These are phyloP conservation scores for Cadophora malorum DNA, from an alignment of 2,329 filamentous ascomycete species.

Conservation along the genomic window DNA sequence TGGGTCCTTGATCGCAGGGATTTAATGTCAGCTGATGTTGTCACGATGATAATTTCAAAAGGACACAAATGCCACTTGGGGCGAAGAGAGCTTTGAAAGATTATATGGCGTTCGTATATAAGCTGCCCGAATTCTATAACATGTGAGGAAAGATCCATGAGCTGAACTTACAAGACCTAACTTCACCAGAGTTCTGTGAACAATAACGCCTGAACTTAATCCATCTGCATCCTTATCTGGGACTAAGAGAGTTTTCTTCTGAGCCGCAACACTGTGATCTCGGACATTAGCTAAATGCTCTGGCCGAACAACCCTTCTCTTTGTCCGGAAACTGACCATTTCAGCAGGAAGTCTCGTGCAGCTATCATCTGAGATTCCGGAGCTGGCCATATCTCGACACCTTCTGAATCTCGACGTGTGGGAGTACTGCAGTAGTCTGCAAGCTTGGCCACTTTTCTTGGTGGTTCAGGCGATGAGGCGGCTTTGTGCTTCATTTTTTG, in stretches of 20 bases:
- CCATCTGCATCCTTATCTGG: conserved; percentile 76
- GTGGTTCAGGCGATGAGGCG: conserved; percentile 5
- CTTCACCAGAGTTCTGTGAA: conserved; percentile 63
- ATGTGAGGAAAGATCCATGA: not conserved
- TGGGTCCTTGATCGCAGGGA: conserved; percentile 39
- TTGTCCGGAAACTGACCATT: conserved; percentile 53
- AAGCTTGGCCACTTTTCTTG: conserved; percentile 29
- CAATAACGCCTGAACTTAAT: conserved; percentile 66
- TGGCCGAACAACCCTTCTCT: not conserved
- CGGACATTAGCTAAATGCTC: not conserved
- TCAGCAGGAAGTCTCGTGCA: conserved; percentile 61
- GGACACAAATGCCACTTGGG: too few species aligned
- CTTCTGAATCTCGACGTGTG: conserved; percentile 26
- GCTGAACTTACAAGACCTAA: conserved; percentile 55
- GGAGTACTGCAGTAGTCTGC: conserved; percentile 39
- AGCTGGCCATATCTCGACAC: conserved; percentile 64
- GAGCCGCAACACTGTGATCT: conserved; percentile 53
- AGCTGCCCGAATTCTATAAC: too few species aligned
- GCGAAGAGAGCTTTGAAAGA: too few species aligned
- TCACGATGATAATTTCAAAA: not conserved
- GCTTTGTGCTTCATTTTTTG: conserved; percentile 23
- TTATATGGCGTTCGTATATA: not conserved
- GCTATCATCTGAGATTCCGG: conserved; percentile 59
- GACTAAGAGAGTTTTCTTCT: conserved; percentile 62
- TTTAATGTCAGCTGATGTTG: not conserved